These are phyloP conservation scores for Periconia digitata DNA, from an alignment of 2,329 filamentous ascomycete species.

Conservation along the genomic window DNA sequence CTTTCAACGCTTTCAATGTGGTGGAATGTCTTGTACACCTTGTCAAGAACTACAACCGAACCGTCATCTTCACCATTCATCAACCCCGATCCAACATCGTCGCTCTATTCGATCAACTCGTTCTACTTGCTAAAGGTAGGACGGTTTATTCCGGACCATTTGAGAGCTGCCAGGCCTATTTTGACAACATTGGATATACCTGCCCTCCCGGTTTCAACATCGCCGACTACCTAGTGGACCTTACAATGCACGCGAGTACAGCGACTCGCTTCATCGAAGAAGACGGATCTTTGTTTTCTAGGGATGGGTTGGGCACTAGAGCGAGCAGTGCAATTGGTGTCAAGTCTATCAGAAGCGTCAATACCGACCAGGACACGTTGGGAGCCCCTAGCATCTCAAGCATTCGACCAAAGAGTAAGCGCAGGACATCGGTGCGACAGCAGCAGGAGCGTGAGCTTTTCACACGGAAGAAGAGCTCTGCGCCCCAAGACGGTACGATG, in stretches of 20 bases:
- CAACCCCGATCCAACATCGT: constrained; percentile 98
- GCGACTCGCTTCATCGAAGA: constrained; percentile 58
- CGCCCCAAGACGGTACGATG: constrained; percentile 50
- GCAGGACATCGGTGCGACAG: constrained; percentile 77
- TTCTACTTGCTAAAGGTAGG: constrained; percentile 84
- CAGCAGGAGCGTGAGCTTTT: constrained; percentile 90
- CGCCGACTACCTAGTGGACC: constrained; percentile 93
- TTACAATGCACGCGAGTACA: constrained; percentile 90
- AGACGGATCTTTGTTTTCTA: constrained; percentile 59
- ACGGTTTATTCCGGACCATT: constrained; percentile 95
- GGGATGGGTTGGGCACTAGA: constrained; percentile 67
- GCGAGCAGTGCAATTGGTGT: constrained; percentile 86
- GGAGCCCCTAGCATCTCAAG: constrained; percentile 64
- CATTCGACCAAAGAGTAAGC: constrained; percentile 67
- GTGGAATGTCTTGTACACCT: constrained; percentile 93
- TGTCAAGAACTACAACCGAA: constrained; percentile 94
- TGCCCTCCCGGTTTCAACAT: constrained; percentile 98
- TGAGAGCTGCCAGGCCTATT: constrained; percentile 84
- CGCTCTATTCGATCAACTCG: constrained; percentile 90
- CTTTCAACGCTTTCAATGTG: constrained; percentile 97
- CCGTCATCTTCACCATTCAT: constrained; percentile 97
- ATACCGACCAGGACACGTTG: constrained; percentile 61
- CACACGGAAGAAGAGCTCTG: constrained; percentile 72
- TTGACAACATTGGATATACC: constrained; percentile 85
- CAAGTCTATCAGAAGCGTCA: constrained; percentile 86